Evolutionary conservation across 768 basidiomycete species (phyloP).

Genomic region (Amanita rubescens): DNA sequence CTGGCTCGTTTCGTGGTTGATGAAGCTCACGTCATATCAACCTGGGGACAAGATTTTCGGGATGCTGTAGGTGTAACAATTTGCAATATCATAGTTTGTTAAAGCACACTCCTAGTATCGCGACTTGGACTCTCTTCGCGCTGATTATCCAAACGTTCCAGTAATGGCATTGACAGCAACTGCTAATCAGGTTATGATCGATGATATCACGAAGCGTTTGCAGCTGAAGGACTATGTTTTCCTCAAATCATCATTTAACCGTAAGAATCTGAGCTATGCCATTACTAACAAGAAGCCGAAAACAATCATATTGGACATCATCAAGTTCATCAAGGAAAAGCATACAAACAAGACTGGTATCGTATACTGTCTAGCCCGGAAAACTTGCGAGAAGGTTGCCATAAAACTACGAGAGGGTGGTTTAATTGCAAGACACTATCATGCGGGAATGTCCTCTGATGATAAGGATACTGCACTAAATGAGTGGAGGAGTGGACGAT

Average conservation of each 20-base stretch:
- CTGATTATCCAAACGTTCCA: constrained; percentile 70
- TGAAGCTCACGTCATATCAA: constrained; percentile 91
- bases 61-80: constrained; percentile 47
- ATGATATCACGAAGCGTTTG: constrained; percentile 73
- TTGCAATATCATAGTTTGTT: neutral
- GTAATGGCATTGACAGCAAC: constrained; percentile 98
- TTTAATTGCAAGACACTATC: constrained; percentile 72
- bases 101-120: constrained; percentile 47
- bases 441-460: constrained; percentile 62
- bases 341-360: constrained; percentile 65
- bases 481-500: constrained; percentile 67
- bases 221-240: constrained; percentile 49
- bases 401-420: constrained; percentile 51
- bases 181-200: constrained; percentile 68
- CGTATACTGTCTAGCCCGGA: constrained; percentile 72
- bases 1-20: constrained; percentile 92
- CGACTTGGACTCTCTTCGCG: constrained; percentile 57
- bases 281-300: constrained; percentile 38
- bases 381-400: constrained; percentile 78
- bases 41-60: constrained; percentile 93
- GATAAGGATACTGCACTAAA: constrained; percentile 58
- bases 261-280: constrained; percentile 81
- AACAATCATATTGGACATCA: constrained; percentile 49
- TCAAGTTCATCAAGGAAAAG: constrained; percentile 53
- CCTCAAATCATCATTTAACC: constrained; percentile 85